Conservation (phyloP, 139 green algal genomes). For the Penium margaritaceum region DNA sequence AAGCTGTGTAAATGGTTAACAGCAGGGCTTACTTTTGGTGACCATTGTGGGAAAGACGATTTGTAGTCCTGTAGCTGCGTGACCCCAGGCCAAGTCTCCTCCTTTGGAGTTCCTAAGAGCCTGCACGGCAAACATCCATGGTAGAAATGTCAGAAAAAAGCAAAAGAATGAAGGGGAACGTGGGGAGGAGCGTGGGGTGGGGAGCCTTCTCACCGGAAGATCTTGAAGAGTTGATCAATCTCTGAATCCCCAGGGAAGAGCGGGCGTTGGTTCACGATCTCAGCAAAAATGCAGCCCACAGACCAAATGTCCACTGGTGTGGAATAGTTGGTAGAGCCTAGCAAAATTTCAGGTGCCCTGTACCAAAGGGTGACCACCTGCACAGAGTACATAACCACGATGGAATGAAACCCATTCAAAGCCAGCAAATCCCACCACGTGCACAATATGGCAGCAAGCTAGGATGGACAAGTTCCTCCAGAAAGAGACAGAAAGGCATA, state of each 20-base stretch:
- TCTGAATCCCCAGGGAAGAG: constrained; percentile 77
- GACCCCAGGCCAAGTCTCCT: constrained; percentile 50
- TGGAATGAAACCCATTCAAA: not conserved
- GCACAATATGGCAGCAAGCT: not conserved
- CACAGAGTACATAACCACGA: not conserved
- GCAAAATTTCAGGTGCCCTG: constrained; percentile 87
- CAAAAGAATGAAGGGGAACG: not conserved
- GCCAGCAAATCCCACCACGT: not conserved
- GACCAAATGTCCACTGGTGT: constrained; percentile 93
- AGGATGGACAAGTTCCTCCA: too few relatives aligned
- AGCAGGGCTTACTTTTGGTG: constrained; percentile 9
- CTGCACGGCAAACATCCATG: too few relatives aligned
- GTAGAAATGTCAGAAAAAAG: constrained; percentile 7
- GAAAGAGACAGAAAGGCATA: too few relatives aligned
- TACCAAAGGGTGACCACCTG: constrained; percentile 92
- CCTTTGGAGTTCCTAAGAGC: constrained; percentile 51
- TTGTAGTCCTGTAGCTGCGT: constrained; percentile 52
- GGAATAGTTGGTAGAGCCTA: constrained; percentile 84
- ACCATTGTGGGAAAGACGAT: constrained; percentile 51
- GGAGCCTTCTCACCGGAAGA: constrained; percentile 45
- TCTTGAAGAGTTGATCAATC: constrained; percentile 59
- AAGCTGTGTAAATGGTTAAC: too few relatives aligned
- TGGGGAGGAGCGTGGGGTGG: not conserved
- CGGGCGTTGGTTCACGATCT: constrained; percentile 76
- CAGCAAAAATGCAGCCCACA: constrained; percentile 95